A percentile compares a stretch with the other conserved stretches of the same genome.
phyloP scores from a whole-genome alignment of 2,329 filamentous ascomycete species.

The Scedosporium boydii region DNA sequence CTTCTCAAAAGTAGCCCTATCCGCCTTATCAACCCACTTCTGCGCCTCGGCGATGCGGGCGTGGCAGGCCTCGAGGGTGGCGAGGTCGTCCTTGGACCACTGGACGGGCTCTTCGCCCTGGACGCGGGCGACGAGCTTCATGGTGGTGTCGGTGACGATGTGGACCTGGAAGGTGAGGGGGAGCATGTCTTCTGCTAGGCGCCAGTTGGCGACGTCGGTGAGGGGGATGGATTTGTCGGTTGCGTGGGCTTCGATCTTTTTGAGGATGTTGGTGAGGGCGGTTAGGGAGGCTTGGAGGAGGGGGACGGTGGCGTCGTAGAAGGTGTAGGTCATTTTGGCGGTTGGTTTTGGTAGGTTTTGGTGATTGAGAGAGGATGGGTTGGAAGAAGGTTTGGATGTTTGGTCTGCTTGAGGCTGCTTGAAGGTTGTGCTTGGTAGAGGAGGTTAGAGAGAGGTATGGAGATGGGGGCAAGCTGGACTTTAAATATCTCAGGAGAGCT shows the following conservation, averaged over 20 bases:
- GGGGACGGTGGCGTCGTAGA: slow-evolving; percentile 19
- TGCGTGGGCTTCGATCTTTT: slow-evolving; percentile 16
- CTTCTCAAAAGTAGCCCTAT: slow-evolving; percentile 23
- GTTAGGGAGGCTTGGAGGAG: slow-evolving; percentile 12
- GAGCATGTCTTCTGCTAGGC: slow-evolving; percentile 31
- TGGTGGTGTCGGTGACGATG: slow-evolving; percentile 18
- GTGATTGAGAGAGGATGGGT: neutral
- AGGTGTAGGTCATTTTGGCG: slow-evolving; percentile 13
- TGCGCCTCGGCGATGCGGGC: slow-evolving; percentile 22
- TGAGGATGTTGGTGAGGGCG: slow-evolving; percentile 14
- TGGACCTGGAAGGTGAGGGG: slow-evolving; percentile 30
- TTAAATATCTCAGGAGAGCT: neutral
- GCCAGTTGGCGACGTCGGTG: slow-evolving; percentile 20
- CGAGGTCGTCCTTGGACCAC: slow-evolving; percentile 18
- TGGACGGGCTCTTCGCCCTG: slow-evolving; percentile 19
- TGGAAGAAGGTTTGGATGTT: neutral
- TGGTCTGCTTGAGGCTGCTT: neutral
- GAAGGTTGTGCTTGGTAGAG: neutral
- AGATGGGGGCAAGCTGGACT: neutral
- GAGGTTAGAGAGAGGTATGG: neutral
- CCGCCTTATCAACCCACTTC: slow-evolving; percentile 20
- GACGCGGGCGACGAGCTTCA: slow-evolving; percentile 24
- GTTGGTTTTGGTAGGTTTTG: neutral
- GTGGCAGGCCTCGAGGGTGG: slow-evolving; percentile 24
- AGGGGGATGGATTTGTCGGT: slow-evolving; percentile 12